These are phyloP conservation scores for Zea luxurians DNA, from an alignment of 176 grass and related monocot species.

Conservation along the genomic window DNA sequence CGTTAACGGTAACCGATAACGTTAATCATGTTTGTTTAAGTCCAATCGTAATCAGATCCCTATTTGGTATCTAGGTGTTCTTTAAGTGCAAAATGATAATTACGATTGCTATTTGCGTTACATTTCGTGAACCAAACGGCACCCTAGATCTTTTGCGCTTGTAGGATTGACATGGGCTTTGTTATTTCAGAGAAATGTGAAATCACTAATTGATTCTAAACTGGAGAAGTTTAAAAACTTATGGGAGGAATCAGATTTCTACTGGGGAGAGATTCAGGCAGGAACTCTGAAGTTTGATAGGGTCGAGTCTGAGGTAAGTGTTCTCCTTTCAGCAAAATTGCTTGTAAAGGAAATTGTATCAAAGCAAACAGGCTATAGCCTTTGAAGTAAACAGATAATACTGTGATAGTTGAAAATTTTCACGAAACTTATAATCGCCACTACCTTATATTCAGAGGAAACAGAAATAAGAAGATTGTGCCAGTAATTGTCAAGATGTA, in stretches of 20 bases:
- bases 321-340: not conserved
- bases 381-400: not conserved
- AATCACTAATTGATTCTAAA: conserved; percentile 75
- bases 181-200: conserved; percentile 63
- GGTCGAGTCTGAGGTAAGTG: conserved; percentile 56
- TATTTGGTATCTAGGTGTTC: too few species aligned
- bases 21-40: too few species aligned
- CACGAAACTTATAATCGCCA: not conserved
- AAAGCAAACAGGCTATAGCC: not conserved
- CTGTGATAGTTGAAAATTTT: not conserved
- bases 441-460: not conserved
- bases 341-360: not conserved
- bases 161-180: conserved; percentile 9
- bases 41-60: too few species aligned
- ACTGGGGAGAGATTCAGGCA: conserved; percentile 67
- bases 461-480: not conserved
- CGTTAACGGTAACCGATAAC: too few species aligned
- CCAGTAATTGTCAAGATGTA: not conserved
- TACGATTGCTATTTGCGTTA: too few species aligned
- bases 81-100: too few species aligned
- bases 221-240: conserved; percentile 93
- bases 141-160: not conserved
- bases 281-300: conserved; percentile 84
- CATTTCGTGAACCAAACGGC: too few species aligned
- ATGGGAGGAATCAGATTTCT: conserved; percentile 70